phyloP scores from a whole-genome alignment of 192 early-diverging fungal species.

The Phlyctochytrium arcticum region DNA sequence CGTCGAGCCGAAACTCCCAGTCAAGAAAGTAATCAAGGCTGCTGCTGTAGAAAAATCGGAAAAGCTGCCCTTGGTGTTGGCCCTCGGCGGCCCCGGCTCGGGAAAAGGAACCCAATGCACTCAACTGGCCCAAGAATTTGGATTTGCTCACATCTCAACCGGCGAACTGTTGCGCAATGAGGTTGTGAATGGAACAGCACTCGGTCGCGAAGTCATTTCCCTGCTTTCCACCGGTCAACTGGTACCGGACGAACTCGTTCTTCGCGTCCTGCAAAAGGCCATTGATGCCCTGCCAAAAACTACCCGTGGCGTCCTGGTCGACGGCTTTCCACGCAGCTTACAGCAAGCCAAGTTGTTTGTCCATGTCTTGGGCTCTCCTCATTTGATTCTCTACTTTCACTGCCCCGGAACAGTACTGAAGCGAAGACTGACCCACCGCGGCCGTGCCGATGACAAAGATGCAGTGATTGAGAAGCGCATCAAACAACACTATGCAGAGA shows the following conservation, averaged over 20 bases:
- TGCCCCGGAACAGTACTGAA: neutral
- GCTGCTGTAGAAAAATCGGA: too few relatives aligned
- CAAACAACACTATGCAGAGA: conserved; percentile 3
- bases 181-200: conserved; percentile 61
- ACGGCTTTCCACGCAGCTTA: conserved; percentile 62
- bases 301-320: conserved; percentile 48
- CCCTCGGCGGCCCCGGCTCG: conserved; percentile 48
- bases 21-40: too few relatives aligned
- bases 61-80: conserved; percentile 39
- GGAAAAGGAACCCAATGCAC: conserved; percentile 84
- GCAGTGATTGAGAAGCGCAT: conserved; percentile 6
- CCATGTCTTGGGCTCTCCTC: neutral
- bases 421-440: neutral
- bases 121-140: conserved; percentile 75
- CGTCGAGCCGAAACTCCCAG: too few relatives aligned
- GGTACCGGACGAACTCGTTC: conserved; percentile 59
- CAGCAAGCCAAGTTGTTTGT: conserved; percentile 53
- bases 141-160: conserved; percentile 89
- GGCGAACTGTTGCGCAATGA: conserved; percentile 91
- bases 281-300: conserved; percentile 21
- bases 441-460: conserved; percentile 1
- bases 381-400: conserved; percentile 12
- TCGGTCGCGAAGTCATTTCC: conserved; percentile 75
- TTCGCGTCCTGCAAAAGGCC: conserved; percentile 20
- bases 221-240: conserved; percentile 80